Evolutionary conservation across 2,329 filamentous ascomycete genomes (phyloP).

Genomic region (Cercospora nicotianae): DNA sequence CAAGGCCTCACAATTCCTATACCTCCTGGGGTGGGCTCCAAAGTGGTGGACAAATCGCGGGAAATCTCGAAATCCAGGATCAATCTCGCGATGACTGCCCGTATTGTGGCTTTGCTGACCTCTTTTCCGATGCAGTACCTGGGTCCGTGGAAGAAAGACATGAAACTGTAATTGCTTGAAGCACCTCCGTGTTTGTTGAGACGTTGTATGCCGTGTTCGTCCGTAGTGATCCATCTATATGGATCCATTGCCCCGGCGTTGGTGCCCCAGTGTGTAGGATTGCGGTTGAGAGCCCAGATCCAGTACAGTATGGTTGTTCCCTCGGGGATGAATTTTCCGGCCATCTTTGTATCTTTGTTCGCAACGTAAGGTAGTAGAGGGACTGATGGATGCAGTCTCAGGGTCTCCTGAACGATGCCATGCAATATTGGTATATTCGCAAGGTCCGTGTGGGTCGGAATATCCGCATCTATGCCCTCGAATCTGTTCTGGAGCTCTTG

Average conservation of each 20-base stretch:
- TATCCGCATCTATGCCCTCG: not conserved
- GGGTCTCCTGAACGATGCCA: not conserved
- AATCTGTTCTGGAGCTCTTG: not conserved
- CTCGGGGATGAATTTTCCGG: not conserved
- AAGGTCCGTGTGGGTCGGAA: not conserved
- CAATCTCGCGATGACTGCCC: not conserved
- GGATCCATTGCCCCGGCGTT: not conserved
- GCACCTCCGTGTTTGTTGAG: not conserved
- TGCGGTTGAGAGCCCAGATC: not conserved
- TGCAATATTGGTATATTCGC: not conserved
- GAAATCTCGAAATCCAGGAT: not conserved
- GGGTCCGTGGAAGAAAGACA: not conserved
- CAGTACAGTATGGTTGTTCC: not conserved
- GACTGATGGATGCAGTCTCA: not conserved
- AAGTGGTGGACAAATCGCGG: not conserved
- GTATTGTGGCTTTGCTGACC: not conserved
- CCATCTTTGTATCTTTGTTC: not conserved
- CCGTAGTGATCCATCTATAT: not conserved
- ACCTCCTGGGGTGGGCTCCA: not conserved
- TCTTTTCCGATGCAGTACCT: not conserved
- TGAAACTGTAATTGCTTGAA: not conserved
- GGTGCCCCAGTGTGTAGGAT: not conserved
- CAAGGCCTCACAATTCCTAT: not conserved
- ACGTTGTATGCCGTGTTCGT: not conserved
- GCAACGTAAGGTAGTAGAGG: not conserved